These are phyloP conservation scores for Jamesozyma gamospora DNA, from an alignment of 805 yeast genomes.

Conservation along the genomic window DNA sequence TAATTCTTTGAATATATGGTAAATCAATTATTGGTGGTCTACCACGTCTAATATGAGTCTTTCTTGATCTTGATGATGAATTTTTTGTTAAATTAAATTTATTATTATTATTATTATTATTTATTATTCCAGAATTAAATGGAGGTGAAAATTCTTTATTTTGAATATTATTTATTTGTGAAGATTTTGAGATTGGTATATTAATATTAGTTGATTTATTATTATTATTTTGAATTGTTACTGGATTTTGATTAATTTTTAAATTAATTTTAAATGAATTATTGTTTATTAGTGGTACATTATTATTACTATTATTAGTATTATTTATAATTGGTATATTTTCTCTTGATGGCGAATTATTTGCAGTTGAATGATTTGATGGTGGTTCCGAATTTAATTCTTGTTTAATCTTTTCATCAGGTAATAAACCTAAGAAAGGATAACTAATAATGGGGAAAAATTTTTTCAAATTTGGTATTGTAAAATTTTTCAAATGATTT, in stretches of 20 bases:
- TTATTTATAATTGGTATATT: neutral
- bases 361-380: neutral
- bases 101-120: neutral
- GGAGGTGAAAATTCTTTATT: neutral
- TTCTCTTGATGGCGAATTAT: neutral
- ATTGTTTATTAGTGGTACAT: conserved; percentile 5
- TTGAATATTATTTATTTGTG: neutral
- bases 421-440: conserved; percentile 58
- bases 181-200: too few species aligned
- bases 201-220: too few species aligned
- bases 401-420: conserved; percentile 32
- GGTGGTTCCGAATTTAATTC: neutral
- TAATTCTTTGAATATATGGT: conserved; percentile 77
- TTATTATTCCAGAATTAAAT: neutral
- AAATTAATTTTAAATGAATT: too few species aligned
- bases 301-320: neutral
- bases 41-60: conserved; percentile 27
- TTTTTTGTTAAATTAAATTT: neutral
- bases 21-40: conserved; percentile 30
- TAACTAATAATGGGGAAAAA: conserved; percentile 29
- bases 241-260: too few species aligned
- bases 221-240: neutral
- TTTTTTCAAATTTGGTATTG: conserved; percentile 29
- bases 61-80: conserved; percentile 5
- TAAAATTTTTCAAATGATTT: conserved; percentile 30